A percentile compares a stretch with the other conserved stretches of the same genome.
Evolutionary conservation across 2,329 filamentous ascomycete species (phyloP).

Genomic region (Pseudogymnoascus destructans): DNA sequence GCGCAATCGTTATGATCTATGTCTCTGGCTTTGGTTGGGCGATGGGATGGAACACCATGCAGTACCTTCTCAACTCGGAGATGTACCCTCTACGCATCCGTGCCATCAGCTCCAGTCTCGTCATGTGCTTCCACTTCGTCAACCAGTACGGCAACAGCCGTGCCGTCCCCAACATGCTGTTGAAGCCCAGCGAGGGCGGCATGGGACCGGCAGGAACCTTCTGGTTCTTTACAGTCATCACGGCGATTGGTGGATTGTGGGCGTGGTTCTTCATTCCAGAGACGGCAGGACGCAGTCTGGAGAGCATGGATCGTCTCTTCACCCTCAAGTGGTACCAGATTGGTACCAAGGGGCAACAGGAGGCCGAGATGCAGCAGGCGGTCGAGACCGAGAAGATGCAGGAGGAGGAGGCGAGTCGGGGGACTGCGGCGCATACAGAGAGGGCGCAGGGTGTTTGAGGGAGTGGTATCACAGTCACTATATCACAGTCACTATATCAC

Average conservation of each 20-base stretch:
- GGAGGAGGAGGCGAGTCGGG: slow-evolving; percentile 22
- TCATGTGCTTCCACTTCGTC: slow-evolving; percentile 68
- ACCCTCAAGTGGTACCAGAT: slow-evolving; percentile 63
- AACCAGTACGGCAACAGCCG: slow-evolving; percentile 69
- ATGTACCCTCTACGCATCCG: slow-evolving; percentile 64
- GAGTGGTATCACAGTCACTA: slow-evolving; percentile 1
- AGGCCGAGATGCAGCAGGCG: slow-evolving; percentile 36
- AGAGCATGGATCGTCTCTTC: slow-evolving; percentile 61
- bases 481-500: too few species aligned
- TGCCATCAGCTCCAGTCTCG: slow-evolving; percentile 54
- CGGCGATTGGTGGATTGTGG: slow-evolving; percentile 53
- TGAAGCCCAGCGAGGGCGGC: slow-evolving; percentile 34
- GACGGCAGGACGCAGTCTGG: slow-evolving; percentile 51
- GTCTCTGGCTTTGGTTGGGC: slow-evolving; percentile 57
- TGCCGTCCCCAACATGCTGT: slow-evolving; percentile 62
- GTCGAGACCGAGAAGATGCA: slow-evolving; percentile 33
- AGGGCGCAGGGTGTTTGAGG: neutral
- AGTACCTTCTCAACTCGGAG: slow-evolving; percentile 67
- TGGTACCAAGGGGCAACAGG: slow-evolving; percentile 41
- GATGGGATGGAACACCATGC: slow-evolving; percentile 61
- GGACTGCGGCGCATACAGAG: slow-evolving; percentile 11
- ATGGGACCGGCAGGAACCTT: slow-evolving; percentile 52
- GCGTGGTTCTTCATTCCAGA: slow-evolving; percentile 63
- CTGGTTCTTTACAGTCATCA: slow-evolving; percentile 61
- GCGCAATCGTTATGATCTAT: slow-evolving; percentile 63